These are phyloP conservation scores for Bipolaris gigantea DNA, from an alignment of 2,329 filamentous ascomycete genomes.

Conservation along the genomic window DNA sequence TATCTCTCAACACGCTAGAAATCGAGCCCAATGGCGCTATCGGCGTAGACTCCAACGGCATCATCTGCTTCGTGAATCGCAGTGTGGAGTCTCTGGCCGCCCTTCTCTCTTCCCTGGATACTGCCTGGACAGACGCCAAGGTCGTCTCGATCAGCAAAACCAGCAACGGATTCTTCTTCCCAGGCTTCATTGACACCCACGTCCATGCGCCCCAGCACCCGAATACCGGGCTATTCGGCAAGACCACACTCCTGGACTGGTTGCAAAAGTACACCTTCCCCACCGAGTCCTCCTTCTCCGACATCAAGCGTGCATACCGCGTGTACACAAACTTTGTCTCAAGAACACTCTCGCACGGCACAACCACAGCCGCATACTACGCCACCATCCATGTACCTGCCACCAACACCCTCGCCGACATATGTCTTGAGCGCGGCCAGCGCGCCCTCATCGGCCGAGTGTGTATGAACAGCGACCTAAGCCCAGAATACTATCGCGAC, in stretches of 20 bases:
- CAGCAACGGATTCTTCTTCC: conserved; percentile 75
- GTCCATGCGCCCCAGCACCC: conserved; percentile 95
- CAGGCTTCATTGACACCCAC: conserved; percentile 89
- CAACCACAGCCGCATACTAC: conserved; percentile 93
- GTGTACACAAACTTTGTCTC: conserved; percentile 79
- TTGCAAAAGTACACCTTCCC: conserved; percentile 94
- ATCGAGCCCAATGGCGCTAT: conserved; percentile 52
- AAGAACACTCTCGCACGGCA: conserved; percentile 84
- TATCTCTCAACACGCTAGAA: conserved; percentile 52
- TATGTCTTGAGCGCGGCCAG: conserved; percentile 80
- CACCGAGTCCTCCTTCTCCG: conserved; percentile 74
- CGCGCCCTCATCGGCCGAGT: conserved; percentile 88
- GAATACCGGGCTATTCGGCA: conserved; percentile 91
- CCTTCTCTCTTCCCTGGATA: conserved; percentile 12
- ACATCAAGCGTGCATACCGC: conserved; percentile 62
- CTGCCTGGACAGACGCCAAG: conserved; percentile 47
- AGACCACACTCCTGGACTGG: conserved; percentile 91
- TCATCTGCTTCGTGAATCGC: conserved; percentile 53
- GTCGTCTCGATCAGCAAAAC: conserved; percentile 47
- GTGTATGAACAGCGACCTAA: conserved; percentile 81
- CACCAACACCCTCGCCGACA: conserved; percentile 86
- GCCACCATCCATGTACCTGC: conserved; percentile 83
- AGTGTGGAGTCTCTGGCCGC: conserved; percentile 27
- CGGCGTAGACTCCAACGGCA: conserved; percentile 56
- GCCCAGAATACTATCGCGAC: conserved; percentile 80